Evolutionary conservation across 2,329 filamentous ascomycete genomes (phyloP), one percentile per base, ranked within the genome.

Genomic region (Chalara sp.): DNA sequence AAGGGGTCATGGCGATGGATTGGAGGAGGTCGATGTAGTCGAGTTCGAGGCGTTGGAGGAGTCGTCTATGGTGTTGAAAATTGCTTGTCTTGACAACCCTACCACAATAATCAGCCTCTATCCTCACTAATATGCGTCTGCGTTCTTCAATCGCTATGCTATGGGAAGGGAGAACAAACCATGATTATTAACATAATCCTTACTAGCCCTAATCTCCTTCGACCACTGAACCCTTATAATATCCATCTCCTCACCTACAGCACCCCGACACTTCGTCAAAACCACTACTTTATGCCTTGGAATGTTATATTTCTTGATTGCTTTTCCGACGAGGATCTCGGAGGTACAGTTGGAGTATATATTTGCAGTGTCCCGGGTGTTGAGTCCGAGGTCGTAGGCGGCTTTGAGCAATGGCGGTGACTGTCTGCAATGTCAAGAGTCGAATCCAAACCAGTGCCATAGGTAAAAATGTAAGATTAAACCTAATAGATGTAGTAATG

Each of bases 31-130:
- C 77, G 52, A 81, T 76, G 63, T 83, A 81, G 2, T 66, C 57
- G 3, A 73, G 80, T 21, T 73, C 75, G 32, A 84, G 67, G 13
- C 79, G 66, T 51, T 70, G 65, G 3, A 81, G 67, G 76, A 81
- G 40, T 72, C 74, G 12, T 86, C 75, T 4, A 87, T 82, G 0
- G 80, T 79, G 55, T 83, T 76, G 58, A 86, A 80, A 56, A 87
- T 81, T 52, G 81, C 77, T 58, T 79, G 80, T 45, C 83, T 71
- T 12, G 76, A 80, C 28, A 86, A 67, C 0, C 83, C 82, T 33
- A 21, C 13, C 32, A 32, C 7, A n/a, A 37, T 37, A 37, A n/a
- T n/a, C n/a, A n/a, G n/a, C n/a, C n/a, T n/a, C n/a, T n/a, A n/a
- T n/a, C n/a, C n/a, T n/a, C n/a, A n/a, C n/a, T n/a, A n/a, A n/a